These are phyloP conservation scores for Blastocystis sp. DNA, from an alignment of 352 stramenopile genomes.

Conservation along the genomic window DNA sequence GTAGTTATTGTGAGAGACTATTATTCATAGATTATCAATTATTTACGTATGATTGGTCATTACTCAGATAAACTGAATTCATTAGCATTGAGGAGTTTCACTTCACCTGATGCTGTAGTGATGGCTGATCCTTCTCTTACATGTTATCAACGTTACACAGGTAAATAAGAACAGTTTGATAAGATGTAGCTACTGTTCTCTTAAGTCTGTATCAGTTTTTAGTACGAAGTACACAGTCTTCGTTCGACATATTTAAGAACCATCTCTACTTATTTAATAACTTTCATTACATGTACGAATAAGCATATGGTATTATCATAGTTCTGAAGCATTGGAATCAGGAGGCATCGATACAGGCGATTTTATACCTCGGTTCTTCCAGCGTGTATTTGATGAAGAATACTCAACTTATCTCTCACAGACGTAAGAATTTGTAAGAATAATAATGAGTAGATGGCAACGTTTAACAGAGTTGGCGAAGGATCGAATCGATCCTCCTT, in stretches of 20 bases:
- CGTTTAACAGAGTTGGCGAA: neutral
- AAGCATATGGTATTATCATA: neutral
- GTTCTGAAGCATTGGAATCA: neutral
- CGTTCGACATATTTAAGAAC: conserved; percentile 1
- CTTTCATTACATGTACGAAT: conserved; percentile 10
- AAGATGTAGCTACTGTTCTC: conserved; percentile 24
- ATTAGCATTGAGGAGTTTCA: neutral
- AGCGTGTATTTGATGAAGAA: neutral
- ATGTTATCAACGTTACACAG: conserved; percentile 8
- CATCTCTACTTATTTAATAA: conserved; percentile 35
- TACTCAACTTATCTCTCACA: conserved; percentile 1
- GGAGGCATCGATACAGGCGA: neutral
- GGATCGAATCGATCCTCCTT: neutral
- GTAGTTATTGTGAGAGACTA: neutral
- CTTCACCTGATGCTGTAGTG: neutral
- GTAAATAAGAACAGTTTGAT: neutral
- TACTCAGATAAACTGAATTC: conserved; percentile 4
- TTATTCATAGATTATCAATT: conserved; percentile 33
- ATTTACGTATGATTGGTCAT: neutral
- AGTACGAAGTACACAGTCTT: neutral
- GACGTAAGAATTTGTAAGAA: neutral
- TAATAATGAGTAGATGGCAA: neutral
- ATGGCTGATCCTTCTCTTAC: neutral
- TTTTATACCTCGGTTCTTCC: neutral
- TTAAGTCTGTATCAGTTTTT: neutral